Conservation (phyloP, 1,139 yeast genomes). For the Sugiyamaella grinbergsii region DNA sequence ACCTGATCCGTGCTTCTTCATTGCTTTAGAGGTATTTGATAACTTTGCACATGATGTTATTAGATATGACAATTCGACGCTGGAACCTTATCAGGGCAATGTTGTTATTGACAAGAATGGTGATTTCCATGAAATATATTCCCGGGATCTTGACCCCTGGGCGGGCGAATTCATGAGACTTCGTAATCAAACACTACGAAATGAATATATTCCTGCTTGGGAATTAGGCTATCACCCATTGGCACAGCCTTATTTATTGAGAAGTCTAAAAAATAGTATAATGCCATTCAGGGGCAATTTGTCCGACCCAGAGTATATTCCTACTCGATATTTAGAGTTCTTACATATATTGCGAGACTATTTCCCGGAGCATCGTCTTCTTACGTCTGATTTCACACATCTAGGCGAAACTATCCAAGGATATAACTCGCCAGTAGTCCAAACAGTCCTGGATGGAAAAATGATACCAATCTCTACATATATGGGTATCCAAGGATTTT, state of each 20-base stretch:
- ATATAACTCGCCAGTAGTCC: conserved; percentile 80
- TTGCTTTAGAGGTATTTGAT: conserved; percentile 84
- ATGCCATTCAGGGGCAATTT: conserved; percentile 69
- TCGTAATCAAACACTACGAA: conserved; percentile 47
- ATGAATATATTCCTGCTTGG: conserved; percentile 41
- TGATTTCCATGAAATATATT: conserved; percentile 73
- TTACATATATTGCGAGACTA: conserved; percentile 62
- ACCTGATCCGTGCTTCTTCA: conserved; percentile 71
- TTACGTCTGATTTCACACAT: conserved; percentile 72
- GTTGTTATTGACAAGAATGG: conserved; percentile 74
- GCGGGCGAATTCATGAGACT: conserved; percentile 57
- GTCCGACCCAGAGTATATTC: conserved; percentile 77
- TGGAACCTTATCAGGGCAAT: conserved; percentile 74
- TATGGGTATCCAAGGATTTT: conserved; percentile 81
- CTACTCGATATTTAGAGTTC: conserved; percentile 70
- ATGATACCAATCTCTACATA: conserved; percentile 73
- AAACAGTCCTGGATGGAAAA: conserved; percentile 66
- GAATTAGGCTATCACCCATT: conserved; percentile 46
- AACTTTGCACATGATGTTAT: conserved; percentile 82
- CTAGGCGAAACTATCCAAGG: conserved; percentile 66
- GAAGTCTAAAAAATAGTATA: conserved; percentile 44
- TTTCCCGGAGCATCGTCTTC: conserved; percentile 74
- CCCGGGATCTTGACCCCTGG: conserved; percentile 67
- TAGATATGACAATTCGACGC: conserved; percentile 68
- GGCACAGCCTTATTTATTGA: conserved; percentile 39